These are phyloP conservation scores for Nigrospora oryzae DNA, from an alignment of 2,329 filamentous ascomycete species.

Conservation along the genomic window DNA sequence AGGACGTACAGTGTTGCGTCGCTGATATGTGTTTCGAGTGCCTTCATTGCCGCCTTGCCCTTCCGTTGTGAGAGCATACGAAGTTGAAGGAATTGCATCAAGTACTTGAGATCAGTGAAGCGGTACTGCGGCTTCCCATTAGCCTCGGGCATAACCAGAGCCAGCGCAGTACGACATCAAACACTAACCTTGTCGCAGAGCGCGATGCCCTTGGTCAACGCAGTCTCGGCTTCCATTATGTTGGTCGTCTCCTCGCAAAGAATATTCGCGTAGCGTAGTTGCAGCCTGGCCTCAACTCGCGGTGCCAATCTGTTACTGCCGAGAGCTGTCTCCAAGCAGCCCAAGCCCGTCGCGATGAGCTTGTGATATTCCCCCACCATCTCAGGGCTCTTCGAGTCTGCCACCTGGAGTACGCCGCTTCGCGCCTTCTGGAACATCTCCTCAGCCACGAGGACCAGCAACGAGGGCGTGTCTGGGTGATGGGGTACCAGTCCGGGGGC, in stretches of 20 bases:
- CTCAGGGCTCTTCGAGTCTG: conserved; percentile 38
- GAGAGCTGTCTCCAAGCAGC: conserved; percentile 63
- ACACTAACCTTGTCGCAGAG: conserved; percentile 55
- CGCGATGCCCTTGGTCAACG: conserved; percentile 62
- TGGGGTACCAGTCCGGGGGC: conserved; percentile 31
- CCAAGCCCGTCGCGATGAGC: conserved; percentile 62
- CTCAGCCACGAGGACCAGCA: conserved; percentile 65
- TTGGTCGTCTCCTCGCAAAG: conserved; percentile 72
- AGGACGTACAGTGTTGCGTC: conserved; percentile 55
- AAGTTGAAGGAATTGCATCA: conserved; percentile 65
- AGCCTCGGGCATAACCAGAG: not conserved
- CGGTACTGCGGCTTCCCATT: conserved; percentile 32
- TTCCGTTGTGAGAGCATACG: conserved; percentile 64
- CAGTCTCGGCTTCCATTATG: conserved; percentile 62
- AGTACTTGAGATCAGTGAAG: conserved; percentile 63
- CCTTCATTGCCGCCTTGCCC: conserved; percentile 64
- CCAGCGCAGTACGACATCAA: not conserved
- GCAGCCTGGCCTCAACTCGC: conserved; percentile 59
- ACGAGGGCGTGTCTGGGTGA: conserved; percentile 40
- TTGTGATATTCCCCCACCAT: conserved; percentile 61
- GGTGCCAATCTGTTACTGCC: conserved; percentile 53
- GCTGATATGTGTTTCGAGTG: conserved; percentile 59
- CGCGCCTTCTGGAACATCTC: conserved; percentile 66
- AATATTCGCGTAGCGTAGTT: conserved; percentile 63
- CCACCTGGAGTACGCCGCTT: conserved; percentile 38